phyloP scores from a whole-genome alignment of 1,139 yeast species.

The Geotrichum bryndzae region DNA sequence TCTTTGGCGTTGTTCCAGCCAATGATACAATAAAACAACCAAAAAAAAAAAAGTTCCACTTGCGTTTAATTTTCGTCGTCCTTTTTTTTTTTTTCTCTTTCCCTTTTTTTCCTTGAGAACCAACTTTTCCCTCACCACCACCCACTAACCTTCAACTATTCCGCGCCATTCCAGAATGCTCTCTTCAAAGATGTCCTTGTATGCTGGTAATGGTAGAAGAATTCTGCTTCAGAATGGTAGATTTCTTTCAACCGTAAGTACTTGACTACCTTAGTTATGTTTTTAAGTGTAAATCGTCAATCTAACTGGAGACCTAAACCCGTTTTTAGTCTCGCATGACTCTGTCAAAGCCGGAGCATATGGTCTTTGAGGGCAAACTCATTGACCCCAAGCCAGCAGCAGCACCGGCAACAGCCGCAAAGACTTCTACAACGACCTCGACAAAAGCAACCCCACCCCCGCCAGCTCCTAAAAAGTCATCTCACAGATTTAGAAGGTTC shows the following conservation, averaged over 20 bases:
- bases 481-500: slow-evolving; percentile 33
- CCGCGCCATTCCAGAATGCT: slow-evolving; percentile 11
- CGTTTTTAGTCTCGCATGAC: slow-evolving; percentile 1
- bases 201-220: not conserved
- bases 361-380: slow-evolving; percentile 19
- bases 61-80: not conserved
- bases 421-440: not conserved
- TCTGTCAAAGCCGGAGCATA: slow-evolving; percentile 2
- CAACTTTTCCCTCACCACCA: not conserved
- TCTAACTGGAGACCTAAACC: not conserved
- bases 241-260: not conserved
- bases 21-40: not conserved
- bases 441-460: not conserved
- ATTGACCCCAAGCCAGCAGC: slow-evolving; percentile 1
- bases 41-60: not conserved
- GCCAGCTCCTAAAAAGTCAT: slow-evolving; percentile 18
- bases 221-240: not conserved
- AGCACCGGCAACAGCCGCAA: not conserved
- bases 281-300: not conserved
- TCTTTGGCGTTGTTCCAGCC: not conserved
- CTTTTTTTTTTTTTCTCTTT: not conserved
- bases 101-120: not conserved
- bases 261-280: not conserved
- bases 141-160: not conserved
- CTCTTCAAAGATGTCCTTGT: not conserved